Conservation (phyloP, 1,284 basidiomycete species). For the Ustilago curta region DNA sequence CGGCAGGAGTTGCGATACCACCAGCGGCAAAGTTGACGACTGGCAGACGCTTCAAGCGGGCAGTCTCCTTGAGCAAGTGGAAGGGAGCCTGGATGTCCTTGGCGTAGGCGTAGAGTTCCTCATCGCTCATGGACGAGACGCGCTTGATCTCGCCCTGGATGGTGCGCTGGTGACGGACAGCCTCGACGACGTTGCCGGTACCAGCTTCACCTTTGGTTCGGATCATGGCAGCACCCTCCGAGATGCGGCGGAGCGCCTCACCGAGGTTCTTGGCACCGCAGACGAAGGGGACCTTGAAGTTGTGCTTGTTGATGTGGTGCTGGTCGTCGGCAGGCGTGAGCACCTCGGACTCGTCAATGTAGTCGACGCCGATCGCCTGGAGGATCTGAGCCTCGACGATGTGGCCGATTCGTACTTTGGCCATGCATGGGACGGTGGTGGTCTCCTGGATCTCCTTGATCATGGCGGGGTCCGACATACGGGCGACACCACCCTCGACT, state of each 20-base stretch:
- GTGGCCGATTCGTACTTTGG: conserved; percentile 95
- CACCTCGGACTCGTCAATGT: conserved; percentile 94
- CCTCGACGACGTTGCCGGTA: conserved; percentile 95
- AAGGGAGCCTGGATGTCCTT: conserved; percentile 92
- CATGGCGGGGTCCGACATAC: conserved; percentile 82
- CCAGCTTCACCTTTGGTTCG: conserved; percentile 78
- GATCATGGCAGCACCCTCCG: conserved; percentile 79
- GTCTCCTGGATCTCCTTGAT: conserved; percentile 91
- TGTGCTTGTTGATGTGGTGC: conserved; percentile 73
- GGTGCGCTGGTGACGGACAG: conserved; percentile 87
- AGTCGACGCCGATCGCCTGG: conserved; percentile 94
- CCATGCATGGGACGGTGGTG: conserved; percentile 74
- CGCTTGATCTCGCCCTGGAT: conserved; percentile 87
- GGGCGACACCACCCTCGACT: conserved; percentile 67
- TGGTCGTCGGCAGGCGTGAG: conserved; percentile 86
- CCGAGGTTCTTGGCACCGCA: conserved; percentile 76
- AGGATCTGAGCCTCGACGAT: conserved; percentile 83
- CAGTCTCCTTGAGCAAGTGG: conserved; percentile 96
- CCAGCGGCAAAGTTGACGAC: conserved; percentile 83
- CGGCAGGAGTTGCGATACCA: conserved; percentile 95
- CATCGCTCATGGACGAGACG: conserved; percentile 84
- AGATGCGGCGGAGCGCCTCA: conserved; percentile 94
- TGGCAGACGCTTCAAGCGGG: conserved; percentile 89
- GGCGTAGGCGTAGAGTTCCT: conserved; percentile 93
- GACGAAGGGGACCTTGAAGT: conserved; percentile 78